Evolutionary conservation across 345 rosid genomes (phyloP), one percentile per base, ranked within the genome.

Genomic region (Bruguiera gymnorhiza): DNA sequence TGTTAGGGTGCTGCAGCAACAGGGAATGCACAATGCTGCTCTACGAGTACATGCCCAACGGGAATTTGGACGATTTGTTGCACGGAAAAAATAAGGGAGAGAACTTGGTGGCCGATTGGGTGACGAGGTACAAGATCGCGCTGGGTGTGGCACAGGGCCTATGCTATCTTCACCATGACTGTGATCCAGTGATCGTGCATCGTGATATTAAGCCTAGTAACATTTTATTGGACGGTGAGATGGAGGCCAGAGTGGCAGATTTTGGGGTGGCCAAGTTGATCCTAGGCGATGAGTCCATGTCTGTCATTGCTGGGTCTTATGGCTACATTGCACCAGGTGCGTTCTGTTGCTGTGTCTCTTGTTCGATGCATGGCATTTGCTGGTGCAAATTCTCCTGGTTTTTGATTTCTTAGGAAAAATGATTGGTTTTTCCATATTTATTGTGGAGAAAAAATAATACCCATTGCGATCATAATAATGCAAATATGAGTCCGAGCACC

Each of bases 281-380:
- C 65, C 96, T 90, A 56, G 61, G 87, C 48, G 89, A 96, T 1
- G 96, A 96, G 81, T 92, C 99, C 30, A 96, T 92, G 99, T 92
- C 98, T 23, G 99, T 96, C 52, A 92, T 96, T 8, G 99, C 99
- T 4, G 98, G 99, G 0, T 96, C 99, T 43, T 96, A 92, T 69
- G 99, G 99, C 68, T 96, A 96, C 86, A 96, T 96, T 73, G 99
- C 99, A 10, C 98, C 99, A 69, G 98, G 99, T 95, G 61, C 69
- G 74, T 52, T 46, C 51, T 43, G 21, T 24, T 6, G 21, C 15
- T 2, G 29, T 53, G 67, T 37, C 61, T 3, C 2, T 29, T 19
- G 26, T 19, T 30, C 26, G 1, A n/a, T 2, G 21, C 26, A 3
- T 15, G 10, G 58, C 21, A 6, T 53, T 13, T 43, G 19, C 50